phyloP scores from a whole-genome alignment of 2,329 filamentous ascomycete genomes.

The Berkeleyomyces rouxiae region DNA sequence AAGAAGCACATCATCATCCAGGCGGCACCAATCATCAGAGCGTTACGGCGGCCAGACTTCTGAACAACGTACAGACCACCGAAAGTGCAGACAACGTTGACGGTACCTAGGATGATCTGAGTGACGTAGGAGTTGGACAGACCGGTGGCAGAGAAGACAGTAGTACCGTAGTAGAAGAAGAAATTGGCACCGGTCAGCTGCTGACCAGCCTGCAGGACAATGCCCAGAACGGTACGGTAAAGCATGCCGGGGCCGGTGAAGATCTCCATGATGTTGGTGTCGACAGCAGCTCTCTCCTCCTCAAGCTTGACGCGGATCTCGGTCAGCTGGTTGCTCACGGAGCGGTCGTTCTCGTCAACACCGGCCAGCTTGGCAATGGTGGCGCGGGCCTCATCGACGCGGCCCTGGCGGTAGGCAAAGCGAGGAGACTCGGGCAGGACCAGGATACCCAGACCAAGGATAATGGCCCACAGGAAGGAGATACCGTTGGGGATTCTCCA shows the following conservation, averaged over 20 bases:
- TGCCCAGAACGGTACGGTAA: conserved; percentile 45
- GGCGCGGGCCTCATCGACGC: conserved; percentile 29
- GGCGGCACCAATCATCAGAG: conserved; percentile 44
- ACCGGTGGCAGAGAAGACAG: conserved; percentile 49
- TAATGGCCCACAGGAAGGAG: conserved; percentile 37
- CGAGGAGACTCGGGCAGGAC: conserved; percentile 39
- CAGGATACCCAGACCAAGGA: conserved; percentile 33
- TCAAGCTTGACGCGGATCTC: conserved; percentile 36
- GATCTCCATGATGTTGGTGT: conserved; percentile 39
- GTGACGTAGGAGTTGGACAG: conserved; percentile 49
- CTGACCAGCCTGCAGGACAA: conserved; percentile 46
- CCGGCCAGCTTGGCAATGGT: conserved; percentile 32
- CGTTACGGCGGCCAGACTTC: conserved; percentile 45
- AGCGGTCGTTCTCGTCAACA: conserved; percentile 23
- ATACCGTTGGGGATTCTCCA: conserved; percentile 48
- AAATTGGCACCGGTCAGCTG: conserved; percentile 54
- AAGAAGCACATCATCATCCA: conserved; percentile 42
- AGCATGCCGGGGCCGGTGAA: conserved; percentile 52
- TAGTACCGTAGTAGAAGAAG: conserved; percentile 51
- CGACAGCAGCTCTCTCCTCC: conserved; percentile 30
- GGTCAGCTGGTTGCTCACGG: conserved; percentile 31
- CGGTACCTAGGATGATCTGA: conserved; percentile 48
- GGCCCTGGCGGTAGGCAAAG: conserved; percentile 31
- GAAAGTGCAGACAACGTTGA: conserved; percentile 52
- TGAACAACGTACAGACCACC: conserved; percentile 49